Base-by-base conservation (phyloP, 1,284 basidiomycete species). In the Rhizoctonia solani region DNA sequence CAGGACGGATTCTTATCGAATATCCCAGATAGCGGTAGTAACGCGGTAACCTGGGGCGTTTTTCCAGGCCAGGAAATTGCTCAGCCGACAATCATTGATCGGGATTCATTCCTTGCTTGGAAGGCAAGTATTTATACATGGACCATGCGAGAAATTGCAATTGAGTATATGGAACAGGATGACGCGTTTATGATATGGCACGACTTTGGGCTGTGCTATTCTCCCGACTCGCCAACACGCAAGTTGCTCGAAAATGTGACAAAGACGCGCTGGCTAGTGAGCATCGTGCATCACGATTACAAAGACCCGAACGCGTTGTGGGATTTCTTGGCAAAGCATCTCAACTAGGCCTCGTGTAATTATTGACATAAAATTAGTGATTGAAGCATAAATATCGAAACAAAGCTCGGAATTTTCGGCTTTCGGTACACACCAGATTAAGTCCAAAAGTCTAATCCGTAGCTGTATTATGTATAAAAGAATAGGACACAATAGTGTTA, bases 41-140 rank as follows among this genome's bases (percentile, higher is more conserved):
- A 98, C 77, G 96, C 95, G 0, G 97, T 99, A 27, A 99, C 97
- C 0, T 99, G 96, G 97, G 96, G 96, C 70, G 91, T 97, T 8
- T 99, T 99, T 79, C 94, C 97, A 3, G 94, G 93, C 0, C 90
- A 95, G 75, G 97, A 99, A 78, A 90, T 99, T 68, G 86, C 90
- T 1, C 96, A 98, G 76, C 93, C 95, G 6, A 99, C 97, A 0
- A 98, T 99, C 73, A 98, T 99, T 59, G 97, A 98, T 74, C 84
- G 84, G 65, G 87, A 92, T 70, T 95, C 93, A 5, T 98, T 98
- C 81, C 77, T 93, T 42, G 87, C 92, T 0, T 97, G 94, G 94
- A 95, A 94, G 87, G 92, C 90, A 56, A 54, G 76, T 72, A 39
- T 49, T 23, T 32, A 29, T 25, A 11, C 3, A 11, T 49, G 14